Percentiles rank a stretch among this genome's conserved stretches.
Evolutionary conservation across 768 basidiomycete species (phyloP).

Genomic region (Rhizopogon roseolus): DNA sequence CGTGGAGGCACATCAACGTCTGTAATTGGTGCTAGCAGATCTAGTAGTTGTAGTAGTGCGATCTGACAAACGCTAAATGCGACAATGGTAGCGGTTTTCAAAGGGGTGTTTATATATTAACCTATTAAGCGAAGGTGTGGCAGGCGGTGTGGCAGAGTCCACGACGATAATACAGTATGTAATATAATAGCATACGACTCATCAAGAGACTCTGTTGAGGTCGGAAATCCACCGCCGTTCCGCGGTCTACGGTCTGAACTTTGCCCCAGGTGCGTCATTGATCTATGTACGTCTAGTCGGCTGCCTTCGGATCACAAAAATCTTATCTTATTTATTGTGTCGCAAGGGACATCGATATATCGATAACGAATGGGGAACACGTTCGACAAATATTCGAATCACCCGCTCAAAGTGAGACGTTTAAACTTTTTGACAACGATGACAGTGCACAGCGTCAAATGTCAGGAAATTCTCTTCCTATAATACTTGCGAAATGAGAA

Average conservation of each 20-base stretch:
- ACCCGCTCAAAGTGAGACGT: neutral
- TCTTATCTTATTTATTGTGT: slow-evolving; percentile 20
- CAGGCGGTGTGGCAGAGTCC: neutral
- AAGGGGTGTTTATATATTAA: neutral
- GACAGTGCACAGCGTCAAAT: neutral
- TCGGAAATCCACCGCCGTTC: neutral
- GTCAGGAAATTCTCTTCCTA: too few species aligned
- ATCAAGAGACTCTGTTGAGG: neutral
- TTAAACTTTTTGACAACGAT: slow-evolving; percentile 1
- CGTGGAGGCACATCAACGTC: slow-evolving; percentile 27
- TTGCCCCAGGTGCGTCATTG: slow-evolving; percentile 27
- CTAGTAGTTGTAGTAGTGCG: neutral
- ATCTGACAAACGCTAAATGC: neutral
- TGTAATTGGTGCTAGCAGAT: neutral
- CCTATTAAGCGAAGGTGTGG: slow-evolving; percentile 13
- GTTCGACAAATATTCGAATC: too few species aligned
- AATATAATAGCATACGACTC: neutral
- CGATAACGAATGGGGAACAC: neutral
- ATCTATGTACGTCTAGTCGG: slow-evolving; percentile 3
- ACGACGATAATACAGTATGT: neutral
- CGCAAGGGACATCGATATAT: slow-evolving; percentile 3
- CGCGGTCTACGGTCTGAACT: slow-evolving; percentile 2
- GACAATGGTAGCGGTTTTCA: too few species aligned
- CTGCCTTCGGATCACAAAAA: slow-evolving; percentile 23
- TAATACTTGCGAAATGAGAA: too few species aligned